A percentile compares a stretch with the other conserved stretches of the same genome.
These are phyloP conservation scores for Ensete ventricosum DNA, from an alignment of 176 grass and related monocot species.

Conservation along the genomic window DNA sequence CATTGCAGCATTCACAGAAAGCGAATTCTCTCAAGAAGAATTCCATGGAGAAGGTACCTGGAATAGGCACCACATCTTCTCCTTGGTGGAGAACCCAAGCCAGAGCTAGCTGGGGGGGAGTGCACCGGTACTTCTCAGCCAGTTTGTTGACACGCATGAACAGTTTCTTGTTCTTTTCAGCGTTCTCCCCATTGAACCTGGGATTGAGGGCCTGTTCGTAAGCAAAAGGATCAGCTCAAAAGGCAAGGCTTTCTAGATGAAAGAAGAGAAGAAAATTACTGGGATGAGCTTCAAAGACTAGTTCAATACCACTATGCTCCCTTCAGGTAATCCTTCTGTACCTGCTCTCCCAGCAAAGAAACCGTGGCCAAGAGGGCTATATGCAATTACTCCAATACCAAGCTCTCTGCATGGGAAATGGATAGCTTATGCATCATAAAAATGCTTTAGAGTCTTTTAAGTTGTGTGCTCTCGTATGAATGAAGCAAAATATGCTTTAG, in stretches of 20 bases:
- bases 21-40: neutral
- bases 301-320: conserved; percentile 39
- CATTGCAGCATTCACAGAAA: neutral
- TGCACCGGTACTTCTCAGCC: conserved; percentile 10
- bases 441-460: too few species aligned
- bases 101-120: conserved; percentile 16
- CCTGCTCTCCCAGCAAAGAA: conserved; percentile 74
- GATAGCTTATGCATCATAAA: neutral
- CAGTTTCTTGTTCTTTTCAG: conserved; percentile 15
- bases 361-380: conserved; percentile 64
- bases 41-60: neutral
- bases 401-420: conserved; percentile 42
- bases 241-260: too few species aligned
- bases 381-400: conserved; percentile 70
- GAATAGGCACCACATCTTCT: conserved; percentile 18
- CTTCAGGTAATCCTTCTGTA: conserved; percentile 38
- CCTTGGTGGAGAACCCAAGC: conserved; percentile 23
- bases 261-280: too few species aligned
- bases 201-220: conserved; percentile 4
- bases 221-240: too few species aligned
- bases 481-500: too few species aligned
- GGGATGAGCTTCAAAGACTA: too few species aligned
- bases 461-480: too few species aligned
- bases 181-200: conserved; percentile 17
- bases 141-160: neutral